Evolutionary conservation across 257 asterid genomes (phyloP).

Genomic region (Plantago ovata): DNA sequence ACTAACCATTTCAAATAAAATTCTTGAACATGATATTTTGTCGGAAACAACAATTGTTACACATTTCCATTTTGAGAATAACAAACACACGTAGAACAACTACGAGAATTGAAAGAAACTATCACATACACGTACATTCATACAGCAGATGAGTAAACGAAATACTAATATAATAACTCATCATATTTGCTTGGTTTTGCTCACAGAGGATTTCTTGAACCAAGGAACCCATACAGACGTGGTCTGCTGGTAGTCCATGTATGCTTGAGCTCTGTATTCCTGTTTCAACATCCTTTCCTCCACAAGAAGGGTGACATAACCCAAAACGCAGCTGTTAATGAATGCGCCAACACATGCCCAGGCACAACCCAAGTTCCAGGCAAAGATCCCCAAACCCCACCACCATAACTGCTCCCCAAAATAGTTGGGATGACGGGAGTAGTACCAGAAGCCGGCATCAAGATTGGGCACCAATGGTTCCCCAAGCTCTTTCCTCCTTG

Average conservation of each 20-base stretch:
- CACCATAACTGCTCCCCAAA: slow-evolving; percentile 98
- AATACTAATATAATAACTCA: neutral
- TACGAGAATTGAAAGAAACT: slow-evolving; percentile 13
- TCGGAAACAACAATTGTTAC: neutral
- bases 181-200: slow-evolving; percentile 43
- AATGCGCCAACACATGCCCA: slow-evolving; percentile 71
- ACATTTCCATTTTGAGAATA: slow-evolving; percentile 15
- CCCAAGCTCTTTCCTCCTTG: slow-evolving; percentile 40
- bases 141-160: slow-evolving; percentile 4
- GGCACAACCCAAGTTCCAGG: slow-evolving; percentile 65
- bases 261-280: slow-evolving; percentile 71
- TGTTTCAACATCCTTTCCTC: slow-evolving; percentile 76
- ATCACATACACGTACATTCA: slow-evolving; percentile 20
- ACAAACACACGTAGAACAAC: slow-evolving; percentile 12
- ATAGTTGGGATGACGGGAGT: slow-evolving; percentile 88
- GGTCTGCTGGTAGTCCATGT: slow-evolving; percentile 54
- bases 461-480: slow-evolving; percentile 55
- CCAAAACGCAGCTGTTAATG: slow-evolving; percentile 66
- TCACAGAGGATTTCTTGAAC: slow-evolving; percentile 47
- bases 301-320: slow-evolving; percentile 79
- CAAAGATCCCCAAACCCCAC: slow-evolving; percentile 81
- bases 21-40: neutral
- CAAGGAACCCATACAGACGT: slow-evolving; percentile 91
- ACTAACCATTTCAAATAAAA: neutral
- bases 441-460: slow-evolving; percentile 74